Base-by-base conservation (phyloP, 768 basidiomycete species). In the Dendrothele bispora region DNA sequence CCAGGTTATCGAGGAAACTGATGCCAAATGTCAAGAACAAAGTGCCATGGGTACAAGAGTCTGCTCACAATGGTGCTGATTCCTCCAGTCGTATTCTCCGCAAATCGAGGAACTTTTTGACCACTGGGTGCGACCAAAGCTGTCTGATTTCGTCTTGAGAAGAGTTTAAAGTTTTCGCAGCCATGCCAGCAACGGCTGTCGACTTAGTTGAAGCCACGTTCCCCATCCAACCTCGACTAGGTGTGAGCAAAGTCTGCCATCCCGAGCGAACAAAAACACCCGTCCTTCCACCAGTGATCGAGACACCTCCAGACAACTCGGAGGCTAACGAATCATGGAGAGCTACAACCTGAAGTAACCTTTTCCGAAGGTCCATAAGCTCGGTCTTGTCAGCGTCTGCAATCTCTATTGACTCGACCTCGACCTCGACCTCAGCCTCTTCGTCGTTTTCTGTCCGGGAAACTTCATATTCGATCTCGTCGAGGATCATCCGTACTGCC, bases 31-130 rank as follows among this genome's bases (percentile, higher is more conserved):
- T 43, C 24, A 24, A 32, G 3, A 8, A 46, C 34, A 4, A 24
- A 10, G 37, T 36, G 18, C 48, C 43, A 47, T 28, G 32, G 39
- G 49, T 17, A 26, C 41, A 44, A 11, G n/a, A 32, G 43, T 50
- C 20, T 36, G 66, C 85, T 60, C 61, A 91, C 89, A 86, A 90
- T 22, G 82, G 68, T 3, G 84, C 86, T 10, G 84, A 86, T 59
- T 92, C 89, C 48, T 90, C 85, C 5, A 91, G 70, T 46, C 78
- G 74, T 52, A 91, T 68, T 58, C 79, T 82, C 43, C 82, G 76
- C 26, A 72, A 63, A 39, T 77, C 68, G 40, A 88, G 34, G 21
- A 89, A 68, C 48, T 73, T 66, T 56, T 73, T 75, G 26, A 91
- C 82, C 1, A 75, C 73, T n/a, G 79, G 79, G 56, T 90, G 86